Evolutionary conservation across 257 asterid species (phyloP), one percentile per base, ranked within the genome.

Genomic region (Primulina tabacum): DNA sequence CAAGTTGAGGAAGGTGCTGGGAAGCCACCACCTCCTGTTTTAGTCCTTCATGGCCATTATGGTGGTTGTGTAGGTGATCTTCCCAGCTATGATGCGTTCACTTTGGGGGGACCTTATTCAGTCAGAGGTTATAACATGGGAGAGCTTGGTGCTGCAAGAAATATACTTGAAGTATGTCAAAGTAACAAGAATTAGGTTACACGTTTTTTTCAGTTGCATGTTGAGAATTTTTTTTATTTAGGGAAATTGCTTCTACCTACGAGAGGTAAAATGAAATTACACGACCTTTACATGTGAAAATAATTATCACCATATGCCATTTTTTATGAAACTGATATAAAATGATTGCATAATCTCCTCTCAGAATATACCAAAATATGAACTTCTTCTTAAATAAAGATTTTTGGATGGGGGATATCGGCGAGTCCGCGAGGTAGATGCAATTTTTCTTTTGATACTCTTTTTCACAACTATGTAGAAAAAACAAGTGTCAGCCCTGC

Each of bases 51-150:
- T 64, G 96, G 96, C 64, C 97, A 90, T 80, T 94, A 91, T 66
- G 97, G 98, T 71, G 97, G 97, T 18, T 94, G 99, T 71, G 95
- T 94, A 28, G 99, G 99, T 29, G 97, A 94, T 79, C 97, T 94
- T 82, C 96, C 99, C 32, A 91, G 97, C 69, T 88, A 94, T 65
- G 99, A 94, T 72, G 97, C 97, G 55, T 94, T 94, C 71, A 85
- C 97, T 32, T 83, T 94, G 66, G 99, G 97, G n/a, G 99, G 99
- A 26, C 99, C 97, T 59, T 88, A 94, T 70, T 91, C 99, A 11
- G 97, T 91, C 4, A 81, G 99, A 67, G 97, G 99, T 62, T 94
- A 94, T 77, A 91, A 88, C 80, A 88, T 94, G 97, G 99, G 99
- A 69, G 99, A 94, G 86, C 79, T 94, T 69, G 99, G 97, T 62